phyloP scores from a whole-genome alignment of 495 filamentous ascomycete genomes.

The Tuber magnatum region DNA sequence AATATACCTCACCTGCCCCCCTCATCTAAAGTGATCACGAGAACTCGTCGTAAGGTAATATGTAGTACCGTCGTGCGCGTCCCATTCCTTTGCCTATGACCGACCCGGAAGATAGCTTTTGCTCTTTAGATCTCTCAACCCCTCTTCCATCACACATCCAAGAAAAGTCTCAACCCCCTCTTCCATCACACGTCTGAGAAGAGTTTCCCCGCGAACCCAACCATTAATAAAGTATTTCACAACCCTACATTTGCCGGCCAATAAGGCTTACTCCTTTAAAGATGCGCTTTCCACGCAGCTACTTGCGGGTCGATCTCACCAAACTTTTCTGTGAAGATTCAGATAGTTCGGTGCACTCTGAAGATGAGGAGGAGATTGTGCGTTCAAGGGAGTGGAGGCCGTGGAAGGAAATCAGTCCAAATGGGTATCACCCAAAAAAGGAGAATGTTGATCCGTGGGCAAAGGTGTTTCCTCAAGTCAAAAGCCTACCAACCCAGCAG shows the following conservation, averaged over 20 bases:
- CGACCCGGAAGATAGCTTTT: background rate
- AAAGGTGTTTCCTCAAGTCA: background rate
- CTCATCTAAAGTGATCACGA: background rate
- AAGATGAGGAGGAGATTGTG: background rate
- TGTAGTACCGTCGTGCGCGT: background rate
- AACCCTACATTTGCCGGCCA: background rate
- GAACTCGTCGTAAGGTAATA: background rate
- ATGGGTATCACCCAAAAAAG: background rate
- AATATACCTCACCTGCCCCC: background rate
- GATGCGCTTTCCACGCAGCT: background rate
- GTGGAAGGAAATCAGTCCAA: background rate
- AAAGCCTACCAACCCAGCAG: background rate
- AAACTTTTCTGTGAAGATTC: background rate
- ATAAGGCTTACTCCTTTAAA: background rate
- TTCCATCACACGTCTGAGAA: background rate
- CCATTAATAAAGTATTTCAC: background rate
- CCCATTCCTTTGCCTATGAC: background rate
- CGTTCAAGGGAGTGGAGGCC: background rate
- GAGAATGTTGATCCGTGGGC: background rate
- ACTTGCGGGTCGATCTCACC: background rate
- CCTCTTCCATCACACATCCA: background rate
- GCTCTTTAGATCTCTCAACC: background rate
- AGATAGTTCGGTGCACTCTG: background rate
- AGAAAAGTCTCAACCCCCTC: background rate
- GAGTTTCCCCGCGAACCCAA: background rate